These are phyloP conservation scores for Phlyctochytrium bullatum DNA, from an alignment of 192 early-diverging fungal genomes.

Conservation along the genomic window DNA sequence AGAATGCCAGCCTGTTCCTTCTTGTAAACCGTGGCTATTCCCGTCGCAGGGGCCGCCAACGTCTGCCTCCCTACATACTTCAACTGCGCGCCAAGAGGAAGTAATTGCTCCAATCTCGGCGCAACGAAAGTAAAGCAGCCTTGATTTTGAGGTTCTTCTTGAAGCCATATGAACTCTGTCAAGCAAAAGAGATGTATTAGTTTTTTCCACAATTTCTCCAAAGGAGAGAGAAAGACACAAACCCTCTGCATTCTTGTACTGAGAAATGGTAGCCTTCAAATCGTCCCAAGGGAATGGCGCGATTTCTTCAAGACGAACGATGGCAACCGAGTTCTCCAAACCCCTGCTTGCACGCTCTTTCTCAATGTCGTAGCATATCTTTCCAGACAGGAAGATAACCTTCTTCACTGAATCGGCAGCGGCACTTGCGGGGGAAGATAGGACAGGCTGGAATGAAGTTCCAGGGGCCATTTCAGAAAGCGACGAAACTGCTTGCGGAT, in stretches of 20 bases:
- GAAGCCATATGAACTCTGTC: constrained; percentile 44
- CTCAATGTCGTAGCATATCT: constrained; percentile 88
- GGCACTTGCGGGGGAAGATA: constrained; percentile 35
- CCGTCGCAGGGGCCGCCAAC: constrained; percentile 76
- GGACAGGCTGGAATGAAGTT: constrained; percentile 80
- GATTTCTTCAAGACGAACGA: constrained; percentile 89
- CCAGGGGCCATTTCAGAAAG: constrained; percentile 82
- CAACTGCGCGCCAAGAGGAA: constrained; percentile 50
- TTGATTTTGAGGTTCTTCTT: constrained; percentile 93
- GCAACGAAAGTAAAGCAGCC: constrained; percentile 86
- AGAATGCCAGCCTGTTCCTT: constrained; percentile 48
- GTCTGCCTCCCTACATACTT: constrained; percentile 70
- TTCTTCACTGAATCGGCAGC: constrained; percentile 57
- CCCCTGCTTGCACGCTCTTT: constrained; percentile 69
- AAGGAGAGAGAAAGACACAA: constrained; percentile 11
- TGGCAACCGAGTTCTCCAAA: constrained; percentile 61
- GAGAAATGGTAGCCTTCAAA: constrained; percentile 58
- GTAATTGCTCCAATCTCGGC: constrained; percentile 74
- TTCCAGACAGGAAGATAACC: constrained; percentile 87
- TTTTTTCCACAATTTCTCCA: too few species aligned
- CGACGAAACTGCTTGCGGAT: constrained; percentile 59
- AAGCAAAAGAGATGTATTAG: constrained; percentile 1
- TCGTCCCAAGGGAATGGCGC: constrained; percentile 83
- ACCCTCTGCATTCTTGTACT: constrained; percentile 62
- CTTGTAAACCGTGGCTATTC: constrained; percentile 67